Base-by-base conservation (phyloP, 2,329 filamentous ascomycete species). In the Sporothrix mexicana region DNA sequence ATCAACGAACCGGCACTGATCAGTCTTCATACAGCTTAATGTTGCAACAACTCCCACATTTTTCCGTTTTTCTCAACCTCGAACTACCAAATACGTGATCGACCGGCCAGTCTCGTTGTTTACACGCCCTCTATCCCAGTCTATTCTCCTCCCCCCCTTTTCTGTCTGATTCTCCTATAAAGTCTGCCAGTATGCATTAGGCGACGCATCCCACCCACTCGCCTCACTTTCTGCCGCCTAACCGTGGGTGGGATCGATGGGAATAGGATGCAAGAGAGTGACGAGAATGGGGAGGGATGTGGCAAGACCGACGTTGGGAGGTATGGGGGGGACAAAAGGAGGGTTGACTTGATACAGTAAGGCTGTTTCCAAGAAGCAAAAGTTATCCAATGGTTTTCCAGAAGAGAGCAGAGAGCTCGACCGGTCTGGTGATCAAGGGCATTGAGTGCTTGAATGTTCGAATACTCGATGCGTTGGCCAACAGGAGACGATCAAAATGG, bases 191-290 rank as follows among this genome's bases (percentile, higher is more conserved):
- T 4, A 36, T 51, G 64, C 47, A 41, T 51, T 36, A 7, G 25
- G 23, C 47, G 15, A 51, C 23, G 45, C 64, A 51, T 5, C 64
- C 64, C 47, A 41, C 45, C 47, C 23, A 12, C 66, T 41, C 66
- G 66, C 47, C 66, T 51, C 25, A 36, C 66, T 53, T 68, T 53
- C 61, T 51, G 45, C 64, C 8, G 23, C 64, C 45, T 10, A 51
- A 36, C 64, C 47, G 61, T 25, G 41, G 20, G 20, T 36, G 45
- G 13, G 6, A 20, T 17, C 53, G 13, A 30, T 20, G 64, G 66
- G 17, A 12, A 25, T 6, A 7, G 41, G 15, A 17, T 53, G 13
- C 13, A 67, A 51, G 13, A 30, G 13, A 25, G 36, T 30, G 55
- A 43, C 8, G 30, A 23, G 59, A 43, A 43, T 6, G 36, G 12